Evolutionary conservation across 768 basidiomycete genomes (phyloP), one percentile per base, ranked within the genome.

Genomic region (Rhodotorula toruloides): DNA sequence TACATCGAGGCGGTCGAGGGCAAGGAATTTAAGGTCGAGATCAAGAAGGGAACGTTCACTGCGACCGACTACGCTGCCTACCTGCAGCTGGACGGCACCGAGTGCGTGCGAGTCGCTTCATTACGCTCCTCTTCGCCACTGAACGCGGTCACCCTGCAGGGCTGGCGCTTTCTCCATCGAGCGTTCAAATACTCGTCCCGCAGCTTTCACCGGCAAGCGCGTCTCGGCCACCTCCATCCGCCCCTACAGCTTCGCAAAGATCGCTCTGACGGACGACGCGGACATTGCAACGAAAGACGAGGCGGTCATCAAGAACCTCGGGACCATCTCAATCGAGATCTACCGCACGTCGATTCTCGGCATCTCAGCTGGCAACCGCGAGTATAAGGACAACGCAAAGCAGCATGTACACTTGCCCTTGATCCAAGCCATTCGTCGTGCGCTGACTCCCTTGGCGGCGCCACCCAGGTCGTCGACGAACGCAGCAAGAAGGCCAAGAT

Each of bases 1-100:
- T 67, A 40, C 54, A 61, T 67, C 59, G 60, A 56, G 43, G 31
- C 59, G 10, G 34, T n/a, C 12, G 54, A 61, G 39, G 59, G 54
- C 32, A 50, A 52, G 37, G 54, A 56, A 36, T 67, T 58, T 49
- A 46, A 52, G 43, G 56, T 52, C 22, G 22, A 22, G 1, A 22
- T 39, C 14, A 29, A 9, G 3, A 32, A 43, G 5, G 9, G 37
- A 7, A 22, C 9, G 31, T 5, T 32, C 22, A 16, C 13, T 6
- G 11, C 39, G 25, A 19, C 19, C 3, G 49, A 4, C 8, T 1
- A 53, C 4, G 29, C 39, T 0, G n/a, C 37, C 5, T 42, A 17
- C 19, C 39, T 39, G 1, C 17, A 17, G 2, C n/a, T 68, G 39
- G 66, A 68, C 34, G 66, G 66, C 1, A 4, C 34, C 0, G 3